A percentile compares a stretch with the other conserved stretches of the same genome.
Conservation (phyloP, 805 yeast species). For the Candida alai region DNA sequence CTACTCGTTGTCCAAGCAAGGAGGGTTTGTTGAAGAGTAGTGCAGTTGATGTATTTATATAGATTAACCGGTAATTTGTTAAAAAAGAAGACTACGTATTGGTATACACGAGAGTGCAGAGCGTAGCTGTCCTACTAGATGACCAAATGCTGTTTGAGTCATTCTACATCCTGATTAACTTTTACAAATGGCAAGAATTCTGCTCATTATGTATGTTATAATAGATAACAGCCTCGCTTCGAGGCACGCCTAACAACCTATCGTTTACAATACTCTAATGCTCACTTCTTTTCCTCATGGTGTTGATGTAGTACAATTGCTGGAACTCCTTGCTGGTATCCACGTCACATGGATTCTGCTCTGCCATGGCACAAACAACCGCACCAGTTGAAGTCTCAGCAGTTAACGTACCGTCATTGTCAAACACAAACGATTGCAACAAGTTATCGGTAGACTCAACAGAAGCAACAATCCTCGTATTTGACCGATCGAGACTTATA, state of each 20-base stretch:
- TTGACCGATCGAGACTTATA: conserved; percentile 17
- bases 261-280: conserved; percentile 45
- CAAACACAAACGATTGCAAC: conserved; percentile 18
- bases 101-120: too few relatives aligned
- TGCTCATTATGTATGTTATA: too few relatives aligned
- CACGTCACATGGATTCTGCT: conserved; percentile 28
- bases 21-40: conserved; percentile 55
- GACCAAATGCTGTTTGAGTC: too few relatives aligned
- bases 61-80: background rate
- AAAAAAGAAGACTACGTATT: too few relatives aligned
- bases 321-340: conserved; percentile 35
- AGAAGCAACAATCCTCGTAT: conserved; percentile 23
- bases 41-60: background rate
- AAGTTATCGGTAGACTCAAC: conserved; percentile 23
- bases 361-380: conserved; percentile 20
- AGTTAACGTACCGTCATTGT: conserved; percentile 17
- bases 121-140: too few relatives aligned
- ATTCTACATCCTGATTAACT: too few relatives aligned
- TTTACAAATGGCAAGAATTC: too few relatives aligned
- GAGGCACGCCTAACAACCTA: too few relatives aligned
- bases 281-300: conserved; percentile 61
- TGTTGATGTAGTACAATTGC: conserved; percentile 46
- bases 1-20: conserved; percentile 76
- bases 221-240: too few relatives aligned
- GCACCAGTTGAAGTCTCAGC: conserved; percentile 11